phyloP scores from a whole-genome alignment of 345 rosid genomes.

The Bretschneidera sinensis region DNA sequence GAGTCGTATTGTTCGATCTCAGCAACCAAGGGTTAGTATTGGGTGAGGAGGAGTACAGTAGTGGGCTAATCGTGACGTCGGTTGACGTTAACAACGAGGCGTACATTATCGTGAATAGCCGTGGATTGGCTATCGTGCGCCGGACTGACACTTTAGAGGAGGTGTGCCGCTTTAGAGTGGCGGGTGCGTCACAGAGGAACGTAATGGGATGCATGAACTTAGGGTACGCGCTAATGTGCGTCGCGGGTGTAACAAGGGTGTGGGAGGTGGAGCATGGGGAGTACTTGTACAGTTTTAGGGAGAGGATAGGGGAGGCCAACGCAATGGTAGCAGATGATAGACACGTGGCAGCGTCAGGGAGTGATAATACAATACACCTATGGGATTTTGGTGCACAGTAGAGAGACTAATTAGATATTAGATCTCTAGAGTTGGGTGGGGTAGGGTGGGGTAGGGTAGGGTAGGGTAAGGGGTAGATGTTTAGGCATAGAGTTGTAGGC shows the following conservation, averaged over 20 bases:
- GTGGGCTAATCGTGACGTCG: constrained; percentile 46
- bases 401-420: no score
- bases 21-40: constrained; percentile 44
- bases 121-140: constrained; percentile 60
- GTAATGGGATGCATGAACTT: constrained; percentile 65
- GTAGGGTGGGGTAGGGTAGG: no score
- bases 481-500: no score
- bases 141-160: constrained; percentile 33
- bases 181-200: constrained; percentile 26
- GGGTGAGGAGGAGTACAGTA: constrained; percentile 31
- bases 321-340: constrained; percentile 63
- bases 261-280: constrained; percentile 54
- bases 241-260: constrained; percentile 53
- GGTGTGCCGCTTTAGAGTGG: constrained; percentile 46
- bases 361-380: constrained; percentile 46
- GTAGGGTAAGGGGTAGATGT: no score
- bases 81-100: constrained; percentile 42
- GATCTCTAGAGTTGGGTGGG: no score
- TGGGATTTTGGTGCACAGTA: constrained; percentile 85
- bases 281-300: constrained; percentile 39
- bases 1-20: constrained; percentile 44
- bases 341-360: constrained; percentile 56
- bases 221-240: constrained; percentile 62
- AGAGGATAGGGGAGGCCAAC: constrained; percentile 48
- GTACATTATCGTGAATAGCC: constrained; percentile 43